Conservation (phyloP, 805 yeast genomes). For the Pichia exigua region DNA sequence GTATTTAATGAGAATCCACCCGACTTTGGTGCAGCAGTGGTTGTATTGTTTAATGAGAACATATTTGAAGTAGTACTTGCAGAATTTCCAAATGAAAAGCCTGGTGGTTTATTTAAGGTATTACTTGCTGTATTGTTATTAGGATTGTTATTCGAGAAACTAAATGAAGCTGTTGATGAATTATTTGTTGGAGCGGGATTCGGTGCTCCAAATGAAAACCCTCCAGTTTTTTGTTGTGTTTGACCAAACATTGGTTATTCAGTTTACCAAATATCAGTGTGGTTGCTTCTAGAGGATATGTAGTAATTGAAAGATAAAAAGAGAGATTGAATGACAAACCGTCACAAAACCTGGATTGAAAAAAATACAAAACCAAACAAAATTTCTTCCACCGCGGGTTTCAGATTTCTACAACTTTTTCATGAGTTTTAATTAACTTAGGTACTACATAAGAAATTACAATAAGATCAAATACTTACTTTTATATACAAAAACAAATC, state of each 20-base stretch:
- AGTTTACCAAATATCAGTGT: not conserved
- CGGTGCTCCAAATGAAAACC: conserved; percentile 20
- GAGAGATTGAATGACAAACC: not conserved
- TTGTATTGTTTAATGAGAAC: conserved; percentile 1
- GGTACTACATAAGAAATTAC: no score
- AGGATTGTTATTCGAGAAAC: not conserved
- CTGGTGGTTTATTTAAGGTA: conserved; percentile 7
- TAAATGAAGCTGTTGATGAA: not conserved
- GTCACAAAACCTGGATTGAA: not conserved
- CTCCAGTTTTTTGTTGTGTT: conserved; percentile 15
- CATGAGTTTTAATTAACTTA: no score
- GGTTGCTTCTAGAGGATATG: not conserved
- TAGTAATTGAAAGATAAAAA: not conserved
- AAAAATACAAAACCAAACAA: no score
- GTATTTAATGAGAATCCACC: not conserved
- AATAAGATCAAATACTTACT: not conserved
- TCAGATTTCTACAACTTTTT: no score
- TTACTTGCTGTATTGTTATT: not conserved
- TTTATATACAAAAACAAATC: not conserved
- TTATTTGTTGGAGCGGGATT: not conserved
- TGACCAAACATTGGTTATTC: conserved; percentile 20
- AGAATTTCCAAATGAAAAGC: conserved; percentile 22
- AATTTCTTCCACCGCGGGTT: not conserved
- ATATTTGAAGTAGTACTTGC: conserved; percentile 14
- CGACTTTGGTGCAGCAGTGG: not conserved